phyloP scores from a whole-genome alignment of 116 monocot genomes.

The Dioscorea cayenensis region DNA sequence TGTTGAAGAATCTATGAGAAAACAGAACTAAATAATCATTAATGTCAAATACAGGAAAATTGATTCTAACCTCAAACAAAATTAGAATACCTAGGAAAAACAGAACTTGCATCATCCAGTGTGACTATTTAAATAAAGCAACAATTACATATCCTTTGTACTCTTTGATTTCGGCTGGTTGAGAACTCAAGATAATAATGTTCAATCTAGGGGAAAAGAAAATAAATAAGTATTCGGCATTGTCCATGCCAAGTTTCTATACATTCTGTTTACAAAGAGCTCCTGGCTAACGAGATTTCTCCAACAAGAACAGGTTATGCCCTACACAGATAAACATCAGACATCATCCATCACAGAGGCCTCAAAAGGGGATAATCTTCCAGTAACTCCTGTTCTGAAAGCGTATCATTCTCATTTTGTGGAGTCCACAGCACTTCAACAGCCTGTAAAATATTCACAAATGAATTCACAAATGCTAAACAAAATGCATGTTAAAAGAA shows the following conservation, averaged over 20 bases:
- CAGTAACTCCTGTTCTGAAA: slow-evolving; percentile 78
- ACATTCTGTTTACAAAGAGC: not conserved
- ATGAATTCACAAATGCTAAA: not conserved
- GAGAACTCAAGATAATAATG: too few relatives aligned
- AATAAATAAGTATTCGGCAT: not conserved
- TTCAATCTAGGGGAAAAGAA: not conserved
- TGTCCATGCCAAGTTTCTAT: not conserved
- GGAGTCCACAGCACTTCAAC: slow-evolving; percentile 98
- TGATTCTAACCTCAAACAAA: too few relatives aligned
- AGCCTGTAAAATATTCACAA: slow-evolving; percentile 38
- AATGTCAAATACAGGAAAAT: too few relatives aligned
- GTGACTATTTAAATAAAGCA: too few relatives aligned
- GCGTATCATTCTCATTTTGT: slow-evolving; percentile 86
- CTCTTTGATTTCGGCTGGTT: too few relatives aligned
- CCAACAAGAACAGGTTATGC: not conserved
- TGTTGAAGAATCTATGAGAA: too few relatives aligned
- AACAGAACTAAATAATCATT: too few relatives aligned
- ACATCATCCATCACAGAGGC: slow-evolving; percentile 27
- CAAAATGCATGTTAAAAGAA: too few relatives aligned
- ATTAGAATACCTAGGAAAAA: too few relatives aligned
- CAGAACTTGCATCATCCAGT: too few relatives aligned
- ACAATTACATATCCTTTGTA: too few relatives aligned
- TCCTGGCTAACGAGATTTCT: not conserved
- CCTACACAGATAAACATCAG: not conserved
- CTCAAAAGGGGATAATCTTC: slow-evolving; percentile 87